Evolutionary conservation across 148 eudicot genomes (phyloP).

Genomic region (Dianthus caryophyllus): DNA sequence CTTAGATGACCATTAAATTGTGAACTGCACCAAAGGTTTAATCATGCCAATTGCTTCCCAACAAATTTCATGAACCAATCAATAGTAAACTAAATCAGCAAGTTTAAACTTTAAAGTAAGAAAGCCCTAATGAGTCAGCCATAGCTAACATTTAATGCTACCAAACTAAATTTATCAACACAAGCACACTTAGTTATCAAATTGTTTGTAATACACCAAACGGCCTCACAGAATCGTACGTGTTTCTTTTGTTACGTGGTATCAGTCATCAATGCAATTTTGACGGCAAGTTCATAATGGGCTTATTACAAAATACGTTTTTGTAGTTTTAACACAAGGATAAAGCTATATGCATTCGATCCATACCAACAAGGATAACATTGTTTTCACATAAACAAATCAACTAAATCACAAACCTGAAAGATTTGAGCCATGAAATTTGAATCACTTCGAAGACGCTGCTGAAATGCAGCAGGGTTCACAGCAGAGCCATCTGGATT

Average conservation of each 20-base stretch:
- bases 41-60: not conserved
- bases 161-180: not conserved
- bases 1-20: not conserved
- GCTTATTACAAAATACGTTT: not conserved
- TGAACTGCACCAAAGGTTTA: not conserved
- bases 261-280: too few species aligned
- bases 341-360: not conserved
- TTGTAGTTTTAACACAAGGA: not conserved
- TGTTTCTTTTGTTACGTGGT: too few species aligned
- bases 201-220: not conserved
- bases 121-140: not conserved
- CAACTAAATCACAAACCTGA: conserved; percentile 46
- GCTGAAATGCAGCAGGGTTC: conserved; percentile 90
- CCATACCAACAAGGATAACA: not conserved
- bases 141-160: not conserved
- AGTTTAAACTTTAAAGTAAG: not conserved
- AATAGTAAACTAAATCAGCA: not conserved
- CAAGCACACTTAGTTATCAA: not conserved
- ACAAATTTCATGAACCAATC: not conserved
- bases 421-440: conserved; percentile 77
- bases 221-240: too few species aligned
- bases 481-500: conserved; percentile 98
- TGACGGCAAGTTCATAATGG: too few species aligned
- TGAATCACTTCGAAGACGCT: conserved; percentile 67
- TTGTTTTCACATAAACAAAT: not conserved